Percentiles rank a stretch among this genome's conserved stretches.
Conservation (phyloP, 495 filamentous ascomycete genomes). For the Penicillium cinerascens region DNA sequence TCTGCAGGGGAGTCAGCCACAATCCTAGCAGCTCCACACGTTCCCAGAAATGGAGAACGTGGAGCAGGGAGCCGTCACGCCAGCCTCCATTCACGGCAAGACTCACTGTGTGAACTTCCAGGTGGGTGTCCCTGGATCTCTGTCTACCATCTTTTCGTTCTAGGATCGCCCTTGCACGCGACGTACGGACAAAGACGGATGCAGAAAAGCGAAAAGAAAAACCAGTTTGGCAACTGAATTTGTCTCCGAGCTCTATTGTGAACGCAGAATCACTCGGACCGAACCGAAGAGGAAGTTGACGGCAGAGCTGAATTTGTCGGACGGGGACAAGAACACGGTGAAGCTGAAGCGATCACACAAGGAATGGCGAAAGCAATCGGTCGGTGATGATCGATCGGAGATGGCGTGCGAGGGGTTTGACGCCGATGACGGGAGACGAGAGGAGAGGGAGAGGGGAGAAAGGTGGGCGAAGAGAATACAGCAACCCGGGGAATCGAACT, state of each 20-base stretch:
- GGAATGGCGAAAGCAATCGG: conserved; percentile 8
- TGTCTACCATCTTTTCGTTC: conserved; percentile 87
- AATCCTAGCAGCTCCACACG: neutral
- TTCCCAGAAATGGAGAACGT: neutral
- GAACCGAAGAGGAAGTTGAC: conserved; percentile 1
- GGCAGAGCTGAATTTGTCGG: conserved; percentile 18
- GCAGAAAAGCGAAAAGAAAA: conserved; percentile 11
- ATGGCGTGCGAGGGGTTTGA: conserved; percentile 17
- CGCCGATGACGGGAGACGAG: conserved; percentile 19
- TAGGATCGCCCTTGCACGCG: conserved; percentile 31
- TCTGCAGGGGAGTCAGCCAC: conserved; percentile 45
- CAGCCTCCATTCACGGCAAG: neutral
- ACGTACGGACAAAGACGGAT: conserved; percentile 9
- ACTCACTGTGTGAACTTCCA: conserved; percentile 99
- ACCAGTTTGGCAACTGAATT: conserved; percentile 7
- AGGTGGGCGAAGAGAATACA: conserved; percentile 10
- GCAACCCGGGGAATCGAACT: conserved; percentile 8
- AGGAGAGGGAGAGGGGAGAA: conserved; percentile 7
- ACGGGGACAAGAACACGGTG: conserved; percentile 5
- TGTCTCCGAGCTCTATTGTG: conserved; percentile 19
- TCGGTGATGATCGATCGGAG: conserved; percentile 12
- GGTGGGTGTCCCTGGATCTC: conserved; percentile 86
- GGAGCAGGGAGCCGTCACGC: neutral
- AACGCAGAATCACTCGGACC: conserved; percentile 3
- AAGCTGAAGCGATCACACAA: conserved; percentile 1